Conservation (phyloP, 2,329 filamentous ascomycete species). For the Penicillium sp. region DNA sequence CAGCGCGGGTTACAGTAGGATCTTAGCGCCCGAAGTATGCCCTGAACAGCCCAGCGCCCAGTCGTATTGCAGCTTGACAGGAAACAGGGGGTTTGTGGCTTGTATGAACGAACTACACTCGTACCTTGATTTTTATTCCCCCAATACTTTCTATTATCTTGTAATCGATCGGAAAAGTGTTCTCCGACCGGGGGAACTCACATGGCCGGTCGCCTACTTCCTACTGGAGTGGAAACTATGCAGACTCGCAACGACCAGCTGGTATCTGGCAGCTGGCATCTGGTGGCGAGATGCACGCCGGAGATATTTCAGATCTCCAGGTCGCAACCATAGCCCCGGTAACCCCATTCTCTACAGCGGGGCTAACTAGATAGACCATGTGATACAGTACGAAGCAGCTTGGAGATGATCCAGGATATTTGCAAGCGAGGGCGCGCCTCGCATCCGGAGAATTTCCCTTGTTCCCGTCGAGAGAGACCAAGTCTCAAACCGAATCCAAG, state of each 20-base stretch:
- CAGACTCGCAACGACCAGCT: neutral
- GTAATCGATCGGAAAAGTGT: neutral
- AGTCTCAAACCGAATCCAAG: neutral
- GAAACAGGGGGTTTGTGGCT: neutral
- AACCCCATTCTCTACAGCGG: neutral
- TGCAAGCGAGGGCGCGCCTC: neutral
- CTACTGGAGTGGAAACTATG: neutral
- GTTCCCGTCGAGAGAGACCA: neutral
- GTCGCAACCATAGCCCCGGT: neutral
- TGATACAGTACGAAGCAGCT: neutral
- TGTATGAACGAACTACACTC: neutral
- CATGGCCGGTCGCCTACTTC: neutral
- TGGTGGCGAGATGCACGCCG: conserved; percentile 1
- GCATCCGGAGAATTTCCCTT: neutral
- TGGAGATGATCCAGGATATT: no score
- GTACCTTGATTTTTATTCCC: neutral
- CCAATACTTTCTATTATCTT: no score
- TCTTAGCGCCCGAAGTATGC: neutral
- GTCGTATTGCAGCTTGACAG: neutral
- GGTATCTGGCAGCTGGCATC: neutral
- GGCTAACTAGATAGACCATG: neutral
- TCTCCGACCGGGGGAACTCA: neutral
- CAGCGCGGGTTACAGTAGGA: conserved; percentile 2
- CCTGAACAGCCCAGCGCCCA: neutral
- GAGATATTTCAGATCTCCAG: neutral